These are phyloP conservation scores for Boletus fagicola DNA, from an alignment of 768 basidiomycete species.

Conservation along the genomic window DNA sequence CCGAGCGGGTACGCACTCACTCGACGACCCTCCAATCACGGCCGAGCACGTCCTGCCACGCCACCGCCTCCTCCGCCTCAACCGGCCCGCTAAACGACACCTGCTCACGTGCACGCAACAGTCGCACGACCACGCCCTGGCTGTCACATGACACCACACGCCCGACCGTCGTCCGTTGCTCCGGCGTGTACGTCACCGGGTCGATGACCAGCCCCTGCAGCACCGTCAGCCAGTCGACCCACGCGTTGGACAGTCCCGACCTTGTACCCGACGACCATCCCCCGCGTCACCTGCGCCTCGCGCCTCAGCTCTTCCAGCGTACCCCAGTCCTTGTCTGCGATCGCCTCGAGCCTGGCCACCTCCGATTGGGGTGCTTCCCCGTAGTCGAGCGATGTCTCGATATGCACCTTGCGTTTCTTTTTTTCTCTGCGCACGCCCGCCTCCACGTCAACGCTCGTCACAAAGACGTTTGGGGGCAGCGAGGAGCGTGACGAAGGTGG, in stretches of 20 bases:
- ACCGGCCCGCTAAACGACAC: slow-evolving; percentile 33
- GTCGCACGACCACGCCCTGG: slow-evolving; percentile 14
- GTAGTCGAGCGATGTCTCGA: slow-evolving; percentile 28
- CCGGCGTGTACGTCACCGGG: slow-evolving; percentile 57
- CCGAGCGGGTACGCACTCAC: no score
- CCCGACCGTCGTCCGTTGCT: slow-evolving; percentile 49
- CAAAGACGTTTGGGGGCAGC: slow-evolving; percentile 62
- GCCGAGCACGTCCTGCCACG: slow-evolving; percentile 31
- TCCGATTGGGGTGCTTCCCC: not conserved
- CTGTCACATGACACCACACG: slow-evolving; percentile 31
- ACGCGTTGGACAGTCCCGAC: slow-evolving; percentile 27
- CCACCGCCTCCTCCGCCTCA: slow-evolving; percentile 11
- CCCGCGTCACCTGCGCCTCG: slow-evolving; percentile 29
- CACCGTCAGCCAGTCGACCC: not conserved
- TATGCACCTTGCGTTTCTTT: slow-evolving; percentile 35
- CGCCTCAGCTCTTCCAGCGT: slow-evolving; percentile 24
- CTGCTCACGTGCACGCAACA: slow-evolving; percentile 17
- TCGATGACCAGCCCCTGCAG: slow-evolving; percentile 58
- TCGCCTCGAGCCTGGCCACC: slow-evolving; percentile 9
- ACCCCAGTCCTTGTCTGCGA: slow-evolving; percentile 19
- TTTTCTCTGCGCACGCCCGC: slow-evolving; percentile 36
- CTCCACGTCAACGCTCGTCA: slow-evolving; percentile 73
- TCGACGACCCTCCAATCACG: slow-evolving; percentile 31
- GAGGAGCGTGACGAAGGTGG: slow-evolving; percentile 63
- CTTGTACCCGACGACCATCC: slow-evolving; percentile 48